Evolutionary conservation across 2,329 filamentous ascomycete genomes (phyloP), one percentile per base, ranked within the genome.

Genomic region (Colletotrichum kahawae): DNA sequence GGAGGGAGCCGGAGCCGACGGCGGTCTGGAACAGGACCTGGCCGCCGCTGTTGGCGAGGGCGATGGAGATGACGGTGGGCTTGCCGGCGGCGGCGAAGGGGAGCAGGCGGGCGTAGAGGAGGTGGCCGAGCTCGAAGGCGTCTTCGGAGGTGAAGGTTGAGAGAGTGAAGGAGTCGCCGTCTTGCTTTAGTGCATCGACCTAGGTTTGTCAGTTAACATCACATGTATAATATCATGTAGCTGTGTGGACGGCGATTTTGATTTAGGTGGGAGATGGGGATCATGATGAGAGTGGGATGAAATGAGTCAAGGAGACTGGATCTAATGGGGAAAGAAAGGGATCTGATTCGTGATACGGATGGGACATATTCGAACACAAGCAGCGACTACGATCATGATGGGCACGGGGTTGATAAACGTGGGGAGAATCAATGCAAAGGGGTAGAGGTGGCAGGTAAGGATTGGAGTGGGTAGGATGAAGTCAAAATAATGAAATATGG

Each of bases 1-100:
- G 93, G 75, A 89, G 87, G 6, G 92, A 91, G 8, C 94, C 94
- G 1, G 90, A 85, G 54, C 93, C 90, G 0, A 92, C 93, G 5
- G 90, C 91, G 73, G 88, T 87, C 82, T 95, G 94, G 87, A 95
- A 96, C 24, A 96, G 84, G 2, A 91, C 86, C 79, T 94, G 93
- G 6, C 56, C 24, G 9, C 62, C 29, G 78, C 83, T 84, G 80
- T 90, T 89, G 72, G 91, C 86, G n/a, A 92, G 87, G 36, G 89
- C 86, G 83, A 95, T 94, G 80, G 91, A 90, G 79, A 95, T 90
- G 38, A 94, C 85, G 27, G 88, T 88, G 1, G 92, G 88, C 60
- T 64, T 64, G 9, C 81, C 78, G 16, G 76, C 68, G 10, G 79
- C 43, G 9, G 87, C 80, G 71, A 91, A 87, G 7, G 88, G 86